A percentile compares a stretch with the other conserved stretches of the same genome.
Conservation (phyloP, 306 rosid species). For the Vicia sativa region DNA sequence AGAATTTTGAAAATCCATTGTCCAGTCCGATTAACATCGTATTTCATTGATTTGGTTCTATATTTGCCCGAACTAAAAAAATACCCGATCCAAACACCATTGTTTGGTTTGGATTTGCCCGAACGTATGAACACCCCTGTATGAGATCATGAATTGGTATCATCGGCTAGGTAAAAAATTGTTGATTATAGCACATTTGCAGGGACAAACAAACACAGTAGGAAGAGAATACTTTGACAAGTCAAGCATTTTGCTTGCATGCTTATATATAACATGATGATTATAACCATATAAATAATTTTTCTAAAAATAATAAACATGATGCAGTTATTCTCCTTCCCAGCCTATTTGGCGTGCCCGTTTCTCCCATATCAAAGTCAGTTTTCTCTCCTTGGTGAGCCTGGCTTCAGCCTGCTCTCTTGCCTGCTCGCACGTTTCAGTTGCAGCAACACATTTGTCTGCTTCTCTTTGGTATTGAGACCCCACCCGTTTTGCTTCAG, state of each 20-base stretch:
- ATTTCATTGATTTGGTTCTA: no score
- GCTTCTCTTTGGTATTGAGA: conserved; percentile 96
- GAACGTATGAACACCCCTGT: conserved; percentile 23
- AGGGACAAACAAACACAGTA: conserved; percentile 35
- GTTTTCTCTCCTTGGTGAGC: conserved; percentile 76
- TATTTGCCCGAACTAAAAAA: no score
- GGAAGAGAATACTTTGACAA: conserved; percentile 38
- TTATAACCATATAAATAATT: conserved; percentile 36
- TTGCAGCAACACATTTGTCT: conserved; percentile 87
- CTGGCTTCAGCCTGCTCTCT: conserved; percentile 76
- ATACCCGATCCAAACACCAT: no score
- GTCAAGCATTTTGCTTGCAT: conserved; percentile 62
- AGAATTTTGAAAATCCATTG: no score
- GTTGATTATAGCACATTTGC: conserved; percentile 43
- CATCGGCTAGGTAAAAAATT: conserved; percentile 43
- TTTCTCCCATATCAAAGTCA: conserved; percentile 71
- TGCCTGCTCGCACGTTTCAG: conserved; percentile 95
- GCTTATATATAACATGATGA: conserved; percentile 43
- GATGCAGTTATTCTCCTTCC: conserved; percentile 58
- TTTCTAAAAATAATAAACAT: conserved; percentile 27
- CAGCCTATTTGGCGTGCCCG: conserved; percentile 94
- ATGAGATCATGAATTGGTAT: conserved; percentile 38
- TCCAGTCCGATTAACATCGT: no score
- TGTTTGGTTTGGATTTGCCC: no score
- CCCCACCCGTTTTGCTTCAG: conserved; percentile 86